These are phyloP conservation scores for Parastagonospora nodorum DNA, from an alignment of 2,329 filamentous ascomycete species.

Conservation along the genomic window DNA sequence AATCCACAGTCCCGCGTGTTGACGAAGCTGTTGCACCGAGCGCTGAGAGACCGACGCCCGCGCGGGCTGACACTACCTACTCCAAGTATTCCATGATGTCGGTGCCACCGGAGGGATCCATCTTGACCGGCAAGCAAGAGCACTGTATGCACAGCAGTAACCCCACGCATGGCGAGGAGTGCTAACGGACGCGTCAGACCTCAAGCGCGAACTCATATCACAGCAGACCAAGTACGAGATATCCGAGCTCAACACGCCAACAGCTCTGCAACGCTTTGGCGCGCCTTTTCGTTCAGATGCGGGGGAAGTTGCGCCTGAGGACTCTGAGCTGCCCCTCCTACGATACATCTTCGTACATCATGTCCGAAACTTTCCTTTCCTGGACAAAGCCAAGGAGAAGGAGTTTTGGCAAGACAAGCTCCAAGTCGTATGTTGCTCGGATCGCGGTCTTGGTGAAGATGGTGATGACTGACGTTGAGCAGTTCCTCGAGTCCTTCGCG, in stretches of 20 bases:
- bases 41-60: slow-evolving; percentile 21
- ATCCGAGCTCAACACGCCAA: slow-evolving; percentile 89
- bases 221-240: slow-evolving; percentile 92
- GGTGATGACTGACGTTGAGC: slow-evolving; percentile 24
- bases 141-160: slow-evolving; percentile 69
- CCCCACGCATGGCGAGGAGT: background rate
- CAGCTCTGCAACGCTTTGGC: slow-evolving; percentile 90
- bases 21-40: slow-evolving; percentile 15
- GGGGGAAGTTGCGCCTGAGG: slow-evolving; percentile 89
- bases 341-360: slow-evolving; percentile 98
- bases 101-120: slow-evolving; percentile 59
- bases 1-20: slow-evolving; percentile 23
- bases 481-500: slow-evolving; percentile 97
- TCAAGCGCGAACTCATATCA: slow-evolving; percentile 92
- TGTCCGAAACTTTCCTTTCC: slow-evolving; percentile 95
- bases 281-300: slow-evolving; percentile 92
- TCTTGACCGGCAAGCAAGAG: slow-evolving; percentile 94
- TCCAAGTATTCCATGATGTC: slow-evolving; percentile 51
- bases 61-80: slow-evolving; percentile 39
- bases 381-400: slow-evolving; percentile 96
- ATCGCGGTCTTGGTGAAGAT: slow-evolving; percentile 3
- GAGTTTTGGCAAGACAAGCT: slow-evolving; percentile 99
- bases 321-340: slow-evolving; percentile 91
- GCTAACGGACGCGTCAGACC: slow-evolving; percentile 61
- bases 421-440: slow-evolving; percentile 72